These are phyloP conservation scores for Scutellaria barbata DNA, from an alignment of 257 asterid species.

Conservation along the genomic window DNA sequence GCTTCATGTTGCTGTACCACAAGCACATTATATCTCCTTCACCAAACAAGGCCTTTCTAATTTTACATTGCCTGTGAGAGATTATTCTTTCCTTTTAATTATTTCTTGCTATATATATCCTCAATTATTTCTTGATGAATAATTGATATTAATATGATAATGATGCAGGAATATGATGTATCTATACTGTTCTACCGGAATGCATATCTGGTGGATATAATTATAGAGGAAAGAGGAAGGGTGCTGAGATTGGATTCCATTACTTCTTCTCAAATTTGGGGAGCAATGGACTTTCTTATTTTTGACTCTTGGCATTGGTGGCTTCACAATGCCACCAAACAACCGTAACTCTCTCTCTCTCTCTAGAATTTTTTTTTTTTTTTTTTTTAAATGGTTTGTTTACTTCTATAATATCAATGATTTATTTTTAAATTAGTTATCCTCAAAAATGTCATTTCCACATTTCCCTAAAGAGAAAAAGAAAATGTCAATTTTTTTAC, in stretches of 20 bases:
- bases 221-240: conserved; percentile 37
- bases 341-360: conserved; percentile 39
- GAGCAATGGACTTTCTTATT: conserved; percentile 40
- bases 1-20: conserved; percentile 56
- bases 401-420: too few species aligned
- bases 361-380: not conserved
- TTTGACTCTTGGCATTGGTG: conserved; percentile 70
- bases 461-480: too few species aligned
- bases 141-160: too few species aligned
- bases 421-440: too few species aligned
- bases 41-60: conserved; percentile 39
- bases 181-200: conserved; percentile 53
- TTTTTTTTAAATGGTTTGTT: too few species aligned
- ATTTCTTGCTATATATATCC: too few species aligned
- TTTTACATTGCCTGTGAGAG: conserved; percentile 56
- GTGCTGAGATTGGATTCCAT: conserved; percentile 46
- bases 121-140: too few species aligned
- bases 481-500: too few species aligned
- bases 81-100: not conserved
- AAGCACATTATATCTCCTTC: conserved; percentile 42
- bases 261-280: conserved; percentile 37
- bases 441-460: too few species aligned
- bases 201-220: conserved; percentile 64
- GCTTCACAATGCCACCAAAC: conserved; percentile 62
- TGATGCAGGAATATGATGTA: conserved; percentile 49